Base-by-base conservation (phyloP, 306 rosid species). In the Bauhinia variegata region DNA sequence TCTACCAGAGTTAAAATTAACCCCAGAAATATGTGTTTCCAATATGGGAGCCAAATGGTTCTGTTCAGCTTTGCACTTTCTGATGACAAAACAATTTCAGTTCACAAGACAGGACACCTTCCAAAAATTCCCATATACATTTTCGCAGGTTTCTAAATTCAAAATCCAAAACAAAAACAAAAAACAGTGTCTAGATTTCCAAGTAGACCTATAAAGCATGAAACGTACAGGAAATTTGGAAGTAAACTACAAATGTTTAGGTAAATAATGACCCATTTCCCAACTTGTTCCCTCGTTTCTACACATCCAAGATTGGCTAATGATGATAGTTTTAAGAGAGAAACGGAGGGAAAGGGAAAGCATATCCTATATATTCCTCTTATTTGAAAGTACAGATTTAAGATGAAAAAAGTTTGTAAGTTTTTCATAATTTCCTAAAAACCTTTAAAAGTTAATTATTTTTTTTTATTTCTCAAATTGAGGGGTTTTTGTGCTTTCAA, bases 21-120 rank as follows among this genome's bases (percentile, higher is more conserved):
- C 16, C 11, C 37, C 11, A 65, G 15, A 38, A 28, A 64, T 64
- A 56, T 9, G 42, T 81, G 89, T 68, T 81, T 67, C 79, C 84
- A 39, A 56, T 11, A 58, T 58, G 67, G 84, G 71, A 60, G 44
- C 77, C 80, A 73, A 17, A 38, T 28, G 48, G 30, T 16, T 54
- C 47, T 69, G 53, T 16, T 12, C 47, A 48, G 53, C 70, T 56
- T 31, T 72, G 30, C 67, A 54, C 68, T 36, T 41, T 58, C 71
- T 16, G 14, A 46, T 42, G 17, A 58, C 17, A 54, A 57, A 31
- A 44, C 64, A 5, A 57, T 51, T 36, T 36, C 6, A 6, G 9
- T 36, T 36, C 9, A 36, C 6, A 34, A 34, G 38, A 46, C n/a
- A n/a, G n/a, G 30, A 60, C 67, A 37, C 31, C 4, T 11, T 59